Evolutionary conservation across 2,329 filamentous ascomycete genomes (phyloP).

Genomic region (Byssothecium circinans): DNA sequence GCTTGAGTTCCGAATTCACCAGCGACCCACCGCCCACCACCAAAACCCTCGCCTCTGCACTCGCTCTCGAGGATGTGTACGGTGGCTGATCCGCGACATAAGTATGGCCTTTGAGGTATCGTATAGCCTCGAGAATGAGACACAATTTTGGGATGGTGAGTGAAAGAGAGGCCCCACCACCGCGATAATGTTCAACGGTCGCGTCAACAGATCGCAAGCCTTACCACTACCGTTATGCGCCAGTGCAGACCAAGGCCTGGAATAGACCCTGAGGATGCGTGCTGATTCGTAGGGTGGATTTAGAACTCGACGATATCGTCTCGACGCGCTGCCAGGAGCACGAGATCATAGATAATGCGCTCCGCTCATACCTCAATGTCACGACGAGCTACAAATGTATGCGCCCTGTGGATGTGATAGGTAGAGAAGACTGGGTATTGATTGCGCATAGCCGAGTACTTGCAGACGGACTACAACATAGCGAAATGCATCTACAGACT

Average conservation of each 20-base stretch:
- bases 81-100: slow-evolving; percentile 36
- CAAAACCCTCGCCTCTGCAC: slow-evolving; percentile 16
- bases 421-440: slow-evolving; percentile 12
- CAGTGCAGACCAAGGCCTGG: too few relatives aligned
- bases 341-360: slow-evolving; percentile 76
- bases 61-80: slow-evolving; percentile 41
- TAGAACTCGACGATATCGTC: slow-evolving; percentile 69
- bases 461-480: slow-evolving; percentile 76
- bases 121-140: slow-evolving; percentile 72
- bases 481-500: slow-evolving; percentile 78
- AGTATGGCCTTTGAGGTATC: slow-evolving; percentile 69
- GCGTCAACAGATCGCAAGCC: too few relatives aligned
- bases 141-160: slow-evolving; percentile 88
- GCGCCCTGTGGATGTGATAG: slow-evolving; percentile 4
- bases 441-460: slow-evolving; percentile 62
- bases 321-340: slow-evolving; percentile 61
- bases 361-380: slow-evolving; percentile 81
- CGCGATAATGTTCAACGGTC: too few relatives aligned
- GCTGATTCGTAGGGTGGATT: slow-evolving; percentile 21
- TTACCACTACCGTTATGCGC: too few relatives aligned
- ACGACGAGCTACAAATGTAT: slow-evolving; percentile 72
- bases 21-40: background rate
- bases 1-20: slow-evolving; percentile 4
- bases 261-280: too few relatives aligned
- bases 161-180: slow-evolving; percentile 9